Evolutionary conservation across 139 green algal species (phyloP).

Genomic region (Bryopsis sp.): DNA sequence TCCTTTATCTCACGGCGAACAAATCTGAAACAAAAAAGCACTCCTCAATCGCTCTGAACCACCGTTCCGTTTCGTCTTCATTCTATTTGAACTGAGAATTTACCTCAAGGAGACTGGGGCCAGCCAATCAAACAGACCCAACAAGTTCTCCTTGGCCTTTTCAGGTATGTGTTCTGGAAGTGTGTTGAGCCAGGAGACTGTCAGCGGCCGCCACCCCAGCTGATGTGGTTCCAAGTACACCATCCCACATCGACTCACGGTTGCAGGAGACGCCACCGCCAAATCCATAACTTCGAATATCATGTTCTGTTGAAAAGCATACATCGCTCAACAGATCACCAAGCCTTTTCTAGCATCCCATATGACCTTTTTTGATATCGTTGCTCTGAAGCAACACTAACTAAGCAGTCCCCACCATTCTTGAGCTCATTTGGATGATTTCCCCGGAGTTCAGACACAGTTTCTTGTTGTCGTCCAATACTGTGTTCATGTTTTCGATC

Average conservation of each 20-base stretch:
- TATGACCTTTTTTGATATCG: too few species aligned
- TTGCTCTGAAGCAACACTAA: too few species aligned
- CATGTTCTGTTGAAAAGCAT: constrained; percentile 28
- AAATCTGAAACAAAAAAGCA: constrained; percentile 41
- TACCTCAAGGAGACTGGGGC: constrained; percentile 26
- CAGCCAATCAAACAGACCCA: constrained; percentile 41
- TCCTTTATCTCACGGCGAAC: constrained; percentile 34
- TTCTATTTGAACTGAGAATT: constrained; percentile 25
- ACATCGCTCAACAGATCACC: constrained; percentile 20
- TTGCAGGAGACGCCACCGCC: constrained; percentile 36
- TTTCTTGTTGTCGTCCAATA: constrained; percentile 56
- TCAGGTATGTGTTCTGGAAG: constrained; percentile 35
- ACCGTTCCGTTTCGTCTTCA: constrained; percentile 36
- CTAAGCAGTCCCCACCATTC: constrained; percentile 28
- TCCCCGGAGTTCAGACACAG: constrained; percentile 34
- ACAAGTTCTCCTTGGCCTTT: constrained; percentile 23
- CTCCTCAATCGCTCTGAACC: constrained; percentile 67
- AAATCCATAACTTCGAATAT: constrained; percentile 39
- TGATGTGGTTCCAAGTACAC: constrained; percentile 40
- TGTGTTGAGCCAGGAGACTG: constrained; percentile 37
- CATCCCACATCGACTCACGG: constrained; percentile 56
- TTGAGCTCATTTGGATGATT: constrained; percentile 28
- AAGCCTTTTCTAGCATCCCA: too few species aligned
- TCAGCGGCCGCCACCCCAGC: constrained; percentile 31
- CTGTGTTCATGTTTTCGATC: constrained; percentile 54